Evolutionary conservation across 306 rosid genomes (phyloP).

Genomic region (Clitoria ternatea): DNA sequence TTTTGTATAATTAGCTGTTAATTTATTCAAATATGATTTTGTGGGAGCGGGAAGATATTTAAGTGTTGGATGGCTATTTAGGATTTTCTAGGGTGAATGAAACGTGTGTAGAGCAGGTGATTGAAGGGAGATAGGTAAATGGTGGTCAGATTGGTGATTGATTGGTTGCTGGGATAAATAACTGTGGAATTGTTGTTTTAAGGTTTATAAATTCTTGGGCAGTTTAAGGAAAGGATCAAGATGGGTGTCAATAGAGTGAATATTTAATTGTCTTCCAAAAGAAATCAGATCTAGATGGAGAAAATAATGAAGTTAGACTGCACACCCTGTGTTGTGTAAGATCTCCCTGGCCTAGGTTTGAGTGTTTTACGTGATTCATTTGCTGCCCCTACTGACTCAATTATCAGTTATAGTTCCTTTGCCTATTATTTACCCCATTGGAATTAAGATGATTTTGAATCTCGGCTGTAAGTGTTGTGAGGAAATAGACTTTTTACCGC

Average conservation of each 20-base stretch:
- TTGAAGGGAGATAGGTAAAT: background rate
- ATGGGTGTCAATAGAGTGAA: background rate
- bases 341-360: background rate
- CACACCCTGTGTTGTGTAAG: background rate
- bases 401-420: background rate
- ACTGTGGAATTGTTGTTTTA: background rate
- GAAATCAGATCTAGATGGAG: background rate
- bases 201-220: background rate
- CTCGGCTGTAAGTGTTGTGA: background rate
- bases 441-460: background rate
- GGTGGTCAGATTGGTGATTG: background rate
- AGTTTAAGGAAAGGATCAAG: background rate
- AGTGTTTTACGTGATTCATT: background rate
- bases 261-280: background rate
- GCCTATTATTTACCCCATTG: background rate
- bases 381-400: background rate
- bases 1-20: background rate
- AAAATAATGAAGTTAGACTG: background rate
- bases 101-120: background rate
- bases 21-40: background rate
- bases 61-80: background rate
- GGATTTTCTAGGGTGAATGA: background rate
- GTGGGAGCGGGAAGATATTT: background rate
- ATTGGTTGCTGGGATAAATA: background rate
- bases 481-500: background rate